Conservation (phyloP, 2,329 filamentous ascomycete species). For the Cordyceps tenuipes region DNA sequence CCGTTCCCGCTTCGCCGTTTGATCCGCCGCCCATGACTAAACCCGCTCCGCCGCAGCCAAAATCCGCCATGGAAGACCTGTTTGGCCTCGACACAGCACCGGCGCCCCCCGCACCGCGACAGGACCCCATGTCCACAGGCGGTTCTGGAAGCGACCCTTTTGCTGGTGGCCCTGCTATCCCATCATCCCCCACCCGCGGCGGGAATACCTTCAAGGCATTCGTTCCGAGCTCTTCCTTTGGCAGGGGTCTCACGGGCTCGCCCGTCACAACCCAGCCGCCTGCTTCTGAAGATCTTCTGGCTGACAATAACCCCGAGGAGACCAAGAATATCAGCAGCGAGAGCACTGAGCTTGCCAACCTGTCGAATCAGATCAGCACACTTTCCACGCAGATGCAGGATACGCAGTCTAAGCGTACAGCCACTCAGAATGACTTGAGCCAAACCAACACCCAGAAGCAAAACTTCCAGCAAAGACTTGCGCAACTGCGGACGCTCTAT, state of each 20-base stretch:
- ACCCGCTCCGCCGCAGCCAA: conserved; percentile 41
- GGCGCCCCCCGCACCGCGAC: conserved; percentile 46
- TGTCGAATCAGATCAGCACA: conserved; percentile 90
- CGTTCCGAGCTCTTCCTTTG: conserved; percentile 85
- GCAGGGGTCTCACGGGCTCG: conserved; percentile 72
- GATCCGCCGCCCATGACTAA: conserved; percentile 33
- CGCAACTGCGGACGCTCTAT: conserved; percentile 79
- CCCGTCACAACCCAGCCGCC: conserved; percentile 37
- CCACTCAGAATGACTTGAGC: conserved; percentile 72
- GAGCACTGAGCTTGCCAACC: conserved; percentile 84
- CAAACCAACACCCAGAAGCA: conserved; percentile 81
- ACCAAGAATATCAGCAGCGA: conserved; percentile 84
- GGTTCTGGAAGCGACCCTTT: conserved; percentile 64
- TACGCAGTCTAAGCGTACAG: conserved; percentile 71
- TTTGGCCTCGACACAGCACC: conserved; percentile 70
- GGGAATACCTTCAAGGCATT: conserved; percentile 73
- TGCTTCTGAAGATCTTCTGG: conserved; percentile 75
- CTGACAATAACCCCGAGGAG: conserved; percentile 79
- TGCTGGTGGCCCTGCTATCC: conserved; percentile 46
- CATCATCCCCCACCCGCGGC: conserved; percentile 37
- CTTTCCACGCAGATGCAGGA: conserved; percentile 91
- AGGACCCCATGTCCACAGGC: conserved; percentile 61
- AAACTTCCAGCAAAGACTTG: conserved; percentile 81
- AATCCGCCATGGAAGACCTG: conserved; percentile 84
- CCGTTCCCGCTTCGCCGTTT: conserved; percentile 36